Evolutionary conservation across 192 early-diverging fungal genomes (phyloP), one percentile per base, ranked within the genome.

Genomic region (Backusella mclennaniae): DNA sequence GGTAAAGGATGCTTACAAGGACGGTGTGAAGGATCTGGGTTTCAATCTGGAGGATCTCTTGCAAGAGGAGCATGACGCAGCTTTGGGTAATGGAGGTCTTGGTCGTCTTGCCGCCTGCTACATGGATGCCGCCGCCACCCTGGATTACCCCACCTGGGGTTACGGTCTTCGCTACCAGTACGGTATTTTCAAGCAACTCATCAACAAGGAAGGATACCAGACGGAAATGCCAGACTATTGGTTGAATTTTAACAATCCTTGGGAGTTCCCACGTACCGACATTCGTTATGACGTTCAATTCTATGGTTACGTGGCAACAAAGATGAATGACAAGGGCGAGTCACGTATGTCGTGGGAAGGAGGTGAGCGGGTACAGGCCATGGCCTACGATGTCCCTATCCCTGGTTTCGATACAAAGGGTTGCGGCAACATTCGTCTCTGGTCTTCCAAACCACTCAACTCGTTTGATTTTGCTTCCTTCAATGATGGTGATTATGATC

Each of bases 111-210:
- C 97, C 1, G 97, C 97, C 46, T 99, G 97, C 82, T 99, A 96
- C 77, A 96, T 99, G 91, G 94, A 98, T 82, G 96, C 96, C 36
- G 80, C 97, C 79, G 96, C 97, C 35, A 94, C 95, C 73, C 82
- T 95, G 29, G 93, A 97, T 86, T 95, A 95, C 75, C 96, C 97
- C 23, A 96, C 92, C 41, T 96, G 96, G 95, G 95, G 97, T 72
- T 99, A 99, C 76, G 97, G 97, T 66, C 92, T 99, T 67, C 92
- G 97, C 38, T 99, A 99, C 88, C 93, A 91, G 71, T 99, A 99
- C 84, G 97, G 97, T 82, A 98, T 99, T 85, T 99, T 99, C 88
- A 92, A 98, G 84, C 97, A 99, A 84, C 89, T 91, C 67, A 94
- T 99, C 76, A 87, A 96, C 49, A 68, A 36, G 17, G 95, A 99